Evolutionary conservation across 179 eudicot species (phyloP).

Genomic region (Beta macrorhiza): DNA sequence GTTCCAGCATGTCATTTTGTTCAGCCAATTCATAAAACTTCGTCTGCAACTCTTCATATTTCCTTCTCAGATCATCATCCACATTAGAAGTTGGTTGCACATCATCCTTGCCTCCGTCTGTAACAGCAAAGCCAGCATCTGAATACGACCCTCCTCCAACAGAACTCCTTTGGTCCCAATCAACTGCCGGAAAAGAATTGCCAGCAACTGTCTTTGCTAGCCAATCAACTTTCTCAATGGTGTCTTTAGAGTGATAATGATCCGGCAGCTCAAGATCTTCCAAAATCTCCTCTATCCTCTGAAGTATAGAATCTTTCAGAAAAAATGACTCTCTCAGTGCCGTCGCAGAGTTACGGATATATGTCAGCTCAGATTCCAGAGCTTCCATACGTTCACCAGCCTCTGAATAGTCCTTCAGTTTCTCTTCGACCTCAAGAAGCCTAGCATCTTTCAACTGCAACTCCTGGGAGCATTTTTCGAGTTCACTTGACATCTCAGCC

Average conservation of each 20-base stretch:
- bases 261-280: slow-evolving; percentile 96
- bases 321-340: slow-evolving; percentile 91
- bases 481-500: slow-evolving; percentile 70
- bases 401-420: slow-evolving; percentile 77
- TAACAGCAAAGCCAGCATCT: slow-evolving; percentile 53
- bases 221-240: slow-evolving; percentile 88
- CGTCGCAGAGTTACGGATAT: slow-evolving; percentile 96
- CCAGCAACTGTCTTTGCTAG: slow-evolving; percentile 63
- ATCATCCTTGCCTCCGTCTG: slow-evolving; percentile 71
- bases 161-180: slow-evolving; percentile 73
- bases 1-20: slow-evolving; percentile 98
- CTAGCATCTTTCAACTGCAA: slow-evolving; percentile 66
- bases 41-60: slow-evolving; percentile 80
- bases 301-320: slow-evolving; percentile 87
- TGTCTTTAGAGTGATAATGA: slow-evolving; percentile 72
- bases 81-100: slow-evolving; percentile 40
- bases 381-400: slow-evolving; percentile 99
- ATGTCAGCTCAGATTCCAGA: slow-evolving; percentile 92
- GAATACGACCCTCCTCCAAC: slow-evolving; percentile 60
- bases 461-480: slow-evolving; percentile 74
- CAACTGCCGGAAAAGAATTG: slow-evolving; percentile 50
- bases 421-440: slow-evolving; percentile 78
- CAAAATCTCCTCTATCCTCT: slow-evolving; percentile 89
- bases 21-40: slow-evolving; percentile 88
- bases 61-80: slow-evolving; percentile 63